Conservation (phyloP, 2,329 filamentous ascomycete genomes). For the Stemphylium lycopersici region DNA sequence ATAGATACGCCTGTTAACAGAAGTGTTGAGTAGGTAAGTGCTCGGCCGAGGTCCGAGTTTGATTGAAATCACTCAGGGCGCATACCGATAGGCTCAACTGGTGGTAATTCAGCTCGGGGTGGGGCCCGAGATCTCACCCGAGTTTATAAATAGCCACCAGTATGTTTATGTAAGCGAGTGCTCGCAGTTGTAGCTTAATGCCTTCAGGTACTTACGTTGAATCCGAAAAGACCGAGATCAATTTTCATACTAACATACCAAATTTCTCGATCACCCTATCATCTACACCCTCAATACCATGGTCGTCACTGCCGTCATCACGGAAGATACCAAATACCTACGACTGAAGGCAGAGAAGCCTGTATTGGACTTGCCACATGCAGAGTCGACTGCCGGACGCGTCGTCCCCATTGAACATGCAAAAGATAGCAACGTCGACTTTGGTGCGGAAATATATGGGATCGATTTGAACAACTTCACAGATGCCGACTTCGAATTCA, state of each 20-base stretch:
- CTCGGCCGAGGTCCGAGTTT: not conserved
- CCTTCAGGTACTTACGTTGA: too few relatives aligned
- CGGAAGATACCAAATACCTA: not conserved
- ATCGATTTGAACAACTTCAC: slow-evolving; percentile 20
- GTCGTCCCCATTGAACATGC: slow-evolving; percentile 9
- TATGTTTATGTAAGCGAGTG: too few relatives aligned
- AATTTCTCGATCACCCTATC: not conserved
- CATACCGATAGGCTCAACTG: too few relatives aligned
- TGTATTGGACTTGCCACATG: slow-evolving; percentile 8
- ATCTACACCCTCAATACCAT: not conserved
- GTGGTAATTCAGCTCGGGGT: too few relatives aligned
- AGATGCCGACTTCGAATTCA: slow-evolving; percentile 16
- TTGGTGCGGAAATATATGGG: slow-evolving; percentile 17
- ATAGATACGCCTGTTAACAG: too few relatives aligned
- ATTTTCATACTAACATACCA: not conserved
- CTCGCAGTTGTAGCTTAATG: too few relatives aligned
- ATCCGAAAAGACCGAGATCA: too few relatives aligned
- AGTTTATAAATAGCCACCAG: too few relatives aligned
- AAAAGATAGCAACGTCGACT: slow-evolving; percentile 9
- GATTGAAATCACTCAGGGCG: not conserved
- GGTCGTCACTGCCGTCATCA: slow-evolving; percentile 1
- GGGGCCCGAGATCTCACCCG: too few relatives aligned
- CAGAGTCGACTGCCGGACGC: slow-evolving; percentile 7
- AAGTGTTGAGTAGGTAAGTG: not conserved
- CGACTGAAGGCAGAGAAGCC: slow-evolving; percentile 2